These are phyloP conservation scores for Cytospora leucostoma DNA, from an alignment of 2,329 filamentous ascomycete genomes.

Conservation along the genomic window DNA sequence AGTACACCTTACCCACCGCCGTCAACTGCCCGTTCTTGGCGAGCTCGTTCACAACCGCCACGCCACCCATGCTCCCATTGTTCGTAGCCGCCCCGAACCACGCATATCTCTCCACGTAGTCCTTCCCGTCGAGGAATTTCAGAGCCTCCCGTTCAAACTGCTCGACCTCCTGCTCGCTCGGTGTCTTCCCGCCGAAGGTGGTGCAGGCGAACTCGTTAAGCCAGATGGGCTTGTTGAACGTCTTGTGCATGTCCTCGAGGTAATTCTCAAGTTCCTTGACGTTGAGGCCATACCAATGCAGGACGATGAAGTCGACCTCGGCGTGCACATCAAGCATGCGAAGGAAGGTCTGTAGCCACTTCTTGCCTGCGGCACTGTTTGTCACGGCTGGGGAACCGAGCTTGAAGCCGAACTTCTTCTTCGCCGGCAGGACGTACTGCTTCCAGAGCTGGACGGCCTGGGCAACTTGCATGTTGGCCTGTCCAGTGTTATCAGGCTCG, in stretches of 20 bases:
- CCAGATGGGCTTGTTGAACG: slow-evolving; percentile 20
- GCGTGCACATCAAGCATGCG: slow-evolving; percentile 7
- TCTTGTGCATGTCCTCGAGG: slow-evolving; percentile 18
- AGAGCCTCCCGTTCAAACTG: slow-evolving; percentile 18
- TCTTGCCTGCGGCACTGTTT: slow-evolving; percentile 15
- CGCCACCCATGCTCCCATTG: slow-evolving; percentile 16
- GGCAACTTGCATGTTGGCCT: slow-evolving; percentile 15
- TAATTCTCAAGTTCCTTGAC: slow-evolving; percentile 15
- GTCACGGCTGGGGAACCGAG: slow-evolving; percentile 21
- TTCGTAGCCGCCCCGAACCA: slow-evolving; percentile 18
- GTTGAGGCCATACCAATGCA: slow-evolving; percentile 22
- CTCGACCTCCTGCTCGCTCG: slow-evolving; percentile 12
- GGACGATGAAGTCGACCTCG: slow-evolving; percentile 19
- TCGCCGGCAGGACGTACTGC: slow-evolving; percentile 22
- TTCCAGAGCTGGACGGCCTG: slow-evolving; percentile 19
- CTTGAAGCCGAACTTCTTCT: slow-evolving; percentile 20
- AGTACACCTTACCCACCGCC: slow-evolving; percentile 16
- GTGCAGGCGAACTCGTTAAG: slow-evolving; percentile 24
- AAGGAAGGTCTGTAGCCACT: slow-evolving; percentile 18
- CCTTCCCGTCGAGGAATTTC: slow-evolving; percentile 16
- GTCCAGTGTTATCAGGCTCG: slow-evolving; percentile 17
- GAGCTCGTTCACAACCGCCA: slow-evolving; percentile 18
- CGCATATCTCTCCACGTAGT: slow-evolving; percentile 20
- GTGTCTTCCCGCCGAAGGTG: slow-evolving; percentile 11
- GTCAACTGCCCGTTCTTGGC: slow-evolving; percentile 14